phyloP scores from a whole-genome alignment of 1,284 basidiomycete genomes.

The Fomes fomentarius region DNA sequence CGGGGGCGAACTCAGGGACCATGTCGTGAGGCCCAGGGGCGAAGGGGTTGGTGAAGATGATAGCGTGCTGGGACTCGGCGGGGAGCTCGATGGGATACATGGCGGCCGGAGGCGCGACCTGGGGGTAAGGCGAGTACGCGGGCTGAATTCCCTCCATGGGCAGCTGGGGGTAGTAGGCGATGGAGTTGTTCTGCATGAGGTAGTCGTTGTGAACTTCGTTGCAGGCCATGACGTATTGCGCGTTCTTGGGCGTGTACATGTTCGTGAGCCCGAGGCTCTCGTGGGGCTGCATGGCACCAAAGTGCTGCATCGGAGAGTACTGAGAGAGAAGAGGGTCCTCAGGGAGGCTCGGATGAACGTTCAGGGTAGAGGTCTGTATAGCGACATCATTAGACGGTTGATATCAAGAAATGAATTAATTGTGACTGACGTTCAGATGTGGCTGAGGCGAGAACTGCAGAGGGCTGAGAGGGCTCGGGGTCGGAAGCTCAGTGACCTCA shows the following conservation, averaged over 20 bases:
- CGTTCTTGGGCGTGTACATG: background rate
- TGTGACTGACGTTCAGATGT: background rate
- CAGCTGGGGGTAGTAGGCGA: background rate
- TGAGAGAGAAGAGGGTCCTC: background rate
- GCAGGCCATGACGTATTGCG: background rate
- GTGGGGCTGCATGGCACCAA: constrained; percentile 1
- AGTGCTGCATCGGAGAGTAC: background rate
- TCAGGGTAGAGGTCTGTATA: background rate
- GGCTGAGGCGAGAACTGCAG: background rate
- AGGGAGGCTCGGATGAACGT: background rate
- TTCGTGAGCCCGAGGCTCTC: constrained; percentile 8
- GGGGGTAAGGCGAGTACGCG: background rate
- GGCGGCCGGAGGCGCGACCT: background rate
- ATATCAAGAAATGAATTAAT: no score
- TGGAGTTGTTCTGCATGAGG: background rate
- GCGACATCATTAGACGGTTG: background rate
- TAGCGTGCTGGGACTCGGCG: background rate
- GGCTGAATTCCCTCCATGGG: no score
- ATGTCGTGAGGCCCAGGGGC: background rate
- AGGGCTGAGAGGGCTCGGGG: background rate
- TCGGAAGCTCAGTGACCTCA: background rate
- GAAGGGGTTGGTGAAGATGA: background rate
- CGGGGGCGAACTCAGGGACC: background rate
- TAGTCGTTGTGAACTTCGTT: no score
- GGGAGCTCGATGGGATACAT: background rate